Conservation (phyloP, 2,329 filamentous ascomycete species). For the Graphilbum fragrans region DNA sequence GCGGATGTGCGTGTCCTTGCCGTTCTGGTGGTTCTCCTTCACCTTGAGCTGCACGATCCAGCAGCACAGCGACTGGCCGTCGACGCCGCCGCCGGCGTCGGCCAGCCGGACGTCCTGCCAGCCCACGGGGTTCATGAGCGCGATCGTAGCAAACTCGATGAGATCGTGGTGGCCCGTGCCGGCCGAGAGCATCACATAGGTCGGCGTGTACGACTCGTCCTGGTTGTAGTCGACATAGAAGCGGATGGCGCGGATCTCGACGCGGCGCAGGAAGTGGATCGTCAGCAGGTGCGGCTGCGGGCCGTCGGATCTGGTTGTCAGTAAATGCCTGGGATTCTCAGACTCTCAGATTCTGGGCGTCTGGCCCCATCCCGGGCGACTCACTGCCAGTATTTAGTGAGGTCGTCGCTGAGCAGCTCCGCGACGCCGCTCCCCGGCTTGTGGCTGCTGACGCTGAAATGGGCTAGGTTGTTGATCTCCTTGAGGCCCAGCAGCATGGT, state of each 20-base stretch:
- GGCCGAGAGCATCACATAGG: conserved; percentile 77
- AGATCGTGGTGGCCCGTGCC: conserved; percentile 88
- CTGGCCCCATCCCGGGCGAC: conserved; percentile 15
- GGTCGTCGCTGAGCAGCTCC: conserved; percentile 62
- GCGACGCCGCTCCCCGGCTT: conserved; percentile 72
- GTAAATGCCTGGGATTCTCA: neutral
- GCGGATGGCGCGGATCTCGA: conserved; percentile 66
- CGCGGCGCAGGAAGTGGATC: conserved; percentile 75
- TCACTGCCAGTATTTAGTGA: conserved; percentile 68
- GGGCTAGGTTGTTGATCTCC: conserved; percentile 74
- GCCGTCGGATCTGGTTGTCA: conserved; percentile 53
- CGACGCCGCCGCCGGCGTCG: conserved; percentile 43
- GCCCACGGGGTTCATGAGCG: conserved; percentile 65
- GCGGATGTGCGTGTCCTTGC: conserved; percentile 95
- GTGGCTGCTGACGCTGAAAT: conserved; percentile 70
- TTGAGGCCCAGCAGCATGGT: conserved; percentile 50
- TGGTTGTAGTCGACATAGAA: conserved; percentile 82
- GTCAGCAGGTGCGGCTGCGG: conserved; percentile 70
- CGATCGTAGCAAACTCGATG: conserved; percentile 73
- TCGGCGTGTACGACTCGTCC: conserved; percentile 95
- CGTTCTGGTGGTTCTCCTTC: conserved; percentile 96
- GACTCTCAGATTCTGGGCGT: no score
- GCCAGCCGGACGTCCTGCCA: conserved; percentile 75
- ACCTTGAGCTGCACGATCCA: conserved; percentile 87
- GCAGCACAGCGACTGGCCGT: conserved; percentile 66